Evolutionary conservation across 2,329 filamentous ascomycete genomes (phyloP).

Genomic region (Pseudocercospora vitis): DNA sequence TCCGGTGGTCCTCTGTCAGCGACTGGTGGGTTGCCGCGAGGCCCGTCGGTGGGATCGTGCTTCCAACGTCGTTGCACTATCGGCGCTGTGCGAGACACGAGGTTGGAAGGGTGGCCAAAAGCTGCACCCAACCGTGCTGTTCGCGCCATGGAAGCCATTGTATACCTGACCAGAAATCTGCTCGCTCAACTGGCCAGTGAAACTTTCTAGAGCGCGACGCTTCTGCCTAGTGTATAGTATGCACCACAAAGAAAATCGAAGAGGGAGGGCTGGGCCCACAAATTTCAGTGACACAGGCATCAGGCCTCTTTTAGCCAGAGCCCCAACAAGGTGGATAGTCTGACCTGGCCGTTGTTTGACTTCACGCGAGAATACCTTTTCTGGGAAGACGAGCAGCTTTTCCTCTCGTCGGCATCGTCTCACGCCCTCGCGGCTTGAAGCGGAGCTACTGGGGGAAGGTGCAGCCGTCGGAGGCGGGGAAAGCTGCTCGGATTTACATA

Average conservation of each 20-base stretch:
- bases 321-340: conserved; percentile 1
- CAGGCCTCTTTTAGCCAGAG: neutral
- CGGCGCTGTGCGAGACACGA: conserved; percentile 15
- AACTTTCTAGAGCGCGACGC: too few relatives aligned
- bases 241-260: neutral
- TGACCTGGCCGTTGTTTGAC: neutral
- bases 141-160: too few relatives aligned
- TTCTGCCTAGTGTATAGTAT: neutral
- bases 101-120: too few relatives aligned
- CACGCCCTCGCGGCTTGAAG: neutral
- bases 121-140: too few relatives aligned
- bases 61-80: conserved; percentile 25
- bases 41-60: conserved; percentile 36
- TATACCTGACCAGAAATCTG: too few relatives aligned
- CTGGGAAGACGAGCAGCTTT: conserved; percentile 5
- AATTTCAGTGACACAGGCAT: neutral
- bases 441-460: conserved; percentile 6
- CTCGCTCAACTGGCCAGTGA: too few relatives aligned
- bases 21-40: conserved; percentile 34
- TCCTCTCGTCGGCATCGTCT: neutral
- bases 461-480: neutral
- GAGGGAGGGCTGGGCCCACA: neutral
- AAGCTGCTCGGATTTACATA: neutral
- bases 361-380: conserved; percentile 1
- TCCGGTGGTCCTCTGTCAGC: conserved; percentile 33